phyloP scores from a whole-genome alignment of 768 basidiomycete genomes.

The Porphyrellus cyaneotinctus region DNA sequence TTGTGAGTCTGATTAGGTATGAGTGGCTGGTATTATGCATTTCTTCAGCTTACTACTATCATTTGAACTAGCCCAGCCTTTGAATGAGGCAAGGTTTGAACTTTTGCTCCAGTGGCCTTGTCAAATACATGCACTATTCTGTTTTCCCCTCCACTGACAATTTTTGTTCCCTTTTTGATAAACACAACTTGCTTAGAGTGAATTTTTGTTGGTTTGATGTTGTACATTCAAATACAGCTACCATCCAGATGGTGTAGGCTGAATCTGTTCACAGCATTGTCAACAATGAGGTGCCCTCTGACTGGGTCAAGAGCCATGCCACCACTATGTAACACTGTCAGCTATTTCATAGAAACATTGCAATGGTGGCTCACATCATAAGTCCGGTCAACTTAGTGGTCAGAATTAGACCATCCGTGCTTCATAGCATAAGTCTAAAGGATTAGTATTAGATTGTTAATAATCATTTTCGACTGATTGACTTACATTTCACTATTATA shows the following conservation, averaged over 20 bases:
- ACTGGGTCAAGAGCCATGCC: background rate
- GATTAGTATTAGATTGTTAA: too few species aligned
- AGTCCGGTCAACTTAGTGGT: background rate
- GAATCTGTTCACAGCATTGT: background rate
- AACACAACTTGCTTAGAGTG: background rate
- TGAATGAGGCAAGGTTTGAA: background rate
- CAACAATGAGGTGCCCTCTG: background rate
- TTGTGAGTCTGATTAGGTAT: background rate
- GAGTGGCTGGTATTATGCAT: background rate
- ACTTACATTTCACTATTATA: too few species aligned
- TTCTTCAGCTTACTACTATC: background rate
- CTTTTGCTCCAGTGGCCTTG: background rate
- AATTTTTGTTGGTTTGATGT: background rate
- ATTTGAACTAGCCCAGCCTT: background rate
- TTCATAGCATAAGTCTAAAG: background rate
- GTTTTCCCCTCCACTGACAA: background rate
- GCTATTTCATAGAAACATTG: background rate
- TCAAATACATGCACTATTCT: background rate
- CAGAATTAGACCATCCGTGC: background rate
- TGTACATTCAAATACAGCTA: background rate
- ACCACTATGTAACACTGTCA: background rate
- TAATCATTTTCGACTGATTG: too few species aligned
- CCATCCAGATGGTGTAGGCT: background rate
- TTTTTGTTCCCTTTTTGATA: background rate
- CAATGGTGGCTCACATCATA: background rate